Evolutionary conservation across 495 filamentous ascomycete species (phyloP).

Genomic region (Xylaria curta): DNA sequence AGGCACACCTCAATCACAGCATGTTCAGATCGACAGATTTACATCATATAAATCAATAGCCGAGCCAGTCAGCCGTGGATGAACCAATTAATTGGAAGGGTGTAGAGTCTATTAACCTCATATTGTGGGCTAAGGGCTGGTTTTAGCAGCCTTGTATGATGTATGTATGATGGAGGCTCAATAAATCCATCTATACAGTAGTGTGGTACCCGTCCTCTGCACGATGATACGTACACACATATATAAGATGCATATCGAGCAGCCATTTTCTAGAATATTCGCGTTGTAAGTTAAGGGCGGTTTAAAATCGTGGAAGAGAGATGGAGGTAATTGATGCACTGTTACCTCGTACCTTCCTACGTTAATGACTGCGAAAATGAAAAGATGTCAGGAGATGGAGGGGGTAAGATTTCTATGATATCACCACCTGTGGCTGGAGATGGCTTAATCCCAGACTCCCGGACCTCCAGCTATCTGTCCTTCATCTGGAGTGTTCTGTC

Average conservation of each 20-base stretch:
- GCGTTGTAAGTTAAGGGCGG: not conserved
- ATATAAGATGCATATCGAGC: not conserved
- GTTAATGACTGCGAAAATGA: too few species aligned
- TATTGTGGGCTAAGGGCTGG: not conserved
- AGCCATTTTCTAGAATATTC: not conserved
- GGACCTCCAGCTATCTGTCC: not conserved
- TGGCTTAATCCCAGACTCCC: not conserved
- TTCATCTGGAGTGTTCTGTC: not conserved
- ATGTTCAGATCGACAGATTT: not conserved
- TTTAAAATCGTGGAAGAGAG: too few species aligned
- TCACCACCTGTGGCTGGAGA: constrained; percentile 11
- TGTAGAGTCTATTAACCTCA: not conserved
- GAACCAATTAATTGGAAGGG: not conserved
- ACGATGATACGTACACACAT: not conserved
- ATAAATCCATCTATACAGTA: not conserved
- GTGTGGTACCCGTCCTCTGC: not conserved
- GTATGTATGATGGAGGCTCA: constrained; percentile 19
- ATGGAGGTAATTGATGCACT: too few species aligned
- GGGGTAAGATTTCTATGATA: constrained; percentile 1
- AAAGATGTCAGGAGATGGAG: not conserved
- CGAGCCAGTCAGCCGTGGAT: not conserved
- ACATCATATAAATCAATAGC: constrained; percentile 1
- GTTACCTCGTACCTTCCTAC: too few species aligned
- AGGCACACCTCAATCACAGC: not conserved
- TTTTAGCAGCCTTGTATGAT: not conserved